Evolutionary conservation across 768 basidiomycete genomes (phyloP).

Genomic region (Lactarius hengduanensis): DNA sequence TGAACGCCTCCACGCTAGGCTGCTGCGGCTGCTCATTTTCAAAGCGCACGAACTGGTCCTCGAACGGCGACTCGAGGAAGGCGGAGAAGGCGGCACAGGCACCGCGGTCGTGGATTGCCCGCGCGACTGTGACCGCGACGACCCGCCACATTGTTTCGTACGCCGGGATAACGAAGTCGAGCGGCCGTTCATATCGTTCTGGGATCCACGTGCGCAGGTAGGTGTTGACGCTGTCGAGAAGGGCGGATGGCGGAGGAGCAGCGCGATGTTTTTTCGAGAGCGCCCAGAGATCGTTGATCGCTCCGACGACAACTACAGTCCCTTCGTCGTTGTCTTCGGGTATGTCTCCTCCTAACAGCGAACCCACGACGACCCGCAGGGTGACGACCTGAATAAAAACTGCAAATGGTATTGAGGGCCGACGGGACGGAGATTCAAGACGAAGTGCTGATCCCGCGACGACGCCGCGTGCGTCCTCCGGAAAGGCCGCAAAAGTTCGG

Average conservation of each 20-base stretch:
- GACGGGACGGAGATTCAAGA: not conserved
- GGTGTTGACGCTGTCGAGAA: slow-evolving; percentile 38
- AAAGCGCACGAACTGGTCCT: slow-evolving; percentile 34
- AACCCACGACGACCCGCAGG: not conserved
- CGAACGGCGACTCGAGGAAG: slow-evolving; percentile 38
- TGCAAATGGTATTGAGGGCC: not conserved
- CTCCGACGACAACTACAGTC: slow-evolving; percentile 35
- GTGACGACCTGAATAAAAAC: slow-evolving; percentile 13
- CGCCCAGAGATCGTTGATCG: slow-evolving; percentile 49
- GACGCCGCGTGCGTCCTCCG: not conserved
- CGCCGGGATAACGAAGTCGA: slow-evolving; percentile 55
- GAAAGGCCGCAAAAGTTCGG: not conserved
- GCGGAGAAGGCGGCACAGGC: slow-evolving; percentile 37
- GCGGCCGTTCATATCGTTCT: slow-evolving; percentile 38
- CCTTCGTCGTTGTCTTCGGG: slow-evolving; percentile 18
- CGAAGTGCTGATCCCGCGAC: not conserved
- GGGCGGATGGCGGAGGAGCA: slow-evolving; percentile 32
- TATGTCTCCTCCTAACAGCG: slow-evolving; percentile 7
- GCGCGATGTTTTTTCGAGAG: slow-evolving; percentile 40
- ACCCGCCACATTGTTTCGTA: slow-evolving; percentile 67
- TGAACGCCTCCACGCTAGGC: slow-evolving; percentile 40
- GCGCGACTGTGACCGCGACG: slow-evolving; percentile 45
- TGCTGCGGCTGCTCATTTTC: not conserved
- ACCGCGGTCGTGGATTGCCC: slow-evolving; percentile 37
- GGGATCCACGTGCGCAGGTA: slow-evolving; percentile 45